Conservation (phyloP, 1,139 yeast species). For the Yamadazyma buinensis region DNA sequence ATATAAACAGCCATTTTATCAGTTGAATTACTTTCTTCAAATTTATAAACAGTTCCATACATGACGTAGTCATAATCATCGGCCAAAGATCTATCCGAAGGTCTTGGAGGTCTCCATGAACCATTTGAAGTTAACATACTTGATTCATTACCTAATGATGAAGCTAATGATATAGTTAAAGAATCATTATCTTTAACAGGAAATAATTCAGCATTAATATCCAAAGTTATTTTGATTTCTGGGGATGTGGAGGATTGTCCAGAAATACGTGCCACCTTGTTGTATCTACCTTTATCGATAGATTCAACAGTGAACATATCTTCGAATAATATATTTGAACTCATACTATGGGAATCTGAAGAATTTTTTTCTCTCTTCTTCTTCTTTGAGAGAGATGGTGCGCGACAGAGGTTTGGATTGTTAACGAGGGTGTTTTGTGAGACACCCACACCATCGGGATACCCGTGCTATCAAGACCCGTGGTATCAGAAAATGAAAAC, state of each 20-base stretch:
- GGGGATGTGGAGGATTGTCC: slow-evolving; percentile 83
- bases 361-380: too few relatives aligned
- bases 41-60: slow-evolving; percentile 97
- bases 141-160: slow-evolving; percentile 62
- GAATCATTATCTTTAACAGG: slow-evolving; percentile 79
- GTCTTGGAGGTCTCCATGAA: slow-evolving; percentile 90
- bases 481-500: neutral
- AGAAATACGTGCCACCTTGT: slow-evolving; percentile 85
- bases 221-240: slow-evolving; percentile 83
- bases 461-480: too few relatives aligned
- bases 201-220: slow-evolving; percentile 88
- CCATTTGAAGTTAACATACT: slow-evolving; percentile 58
- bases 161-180: slow-evolving; percentile 84
- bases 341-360: too few relatives aligned
- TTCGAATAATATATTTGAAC: slow-evolving; percentile 69
- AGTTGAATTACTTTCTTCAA: slow-evolving; percentile 79
- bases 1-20: slow-evolving; percentile 82
- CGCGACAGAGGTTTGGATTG: too few relatives aligned
- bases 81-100: slow-evolving; percentile 80
- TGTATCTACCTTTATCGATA: slow-evolving; percentile 86
- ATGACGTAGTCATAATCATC: slow-evolving; percentile 98
- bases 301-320: slow-evolving; percentile 87
- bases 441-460: too few relatives aligned
- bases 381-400: too few relatives aligned
- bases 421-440: too few relatives aligned